phyloP scores from a whole-genome alignment of 2,329 filamentous ascomycete genomes.

The Talaromyces verruculosus region DNA sequence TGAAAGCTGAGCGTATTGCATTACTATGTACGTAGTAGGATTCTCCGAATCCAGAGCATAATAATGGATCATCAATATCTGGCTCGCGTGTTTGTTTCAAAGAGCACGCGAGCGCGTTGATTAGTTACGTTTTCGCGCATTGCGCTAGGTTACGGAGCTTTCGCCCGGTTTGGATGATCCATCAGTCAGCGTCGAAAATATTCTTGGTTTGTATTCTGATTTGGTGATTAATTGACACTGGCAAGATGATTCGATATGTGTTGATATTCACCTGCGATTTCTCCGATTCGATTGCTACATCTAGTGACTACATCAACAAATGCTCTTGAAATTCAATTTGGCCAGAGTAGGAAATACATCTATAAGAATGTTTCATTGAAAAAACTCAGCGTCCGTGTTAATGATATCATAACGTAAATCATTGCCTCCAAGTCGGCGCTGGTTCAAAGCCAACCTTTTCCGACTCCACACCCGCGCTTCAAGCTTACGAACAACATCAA shows the following conservation, averaged over 20 bases:
- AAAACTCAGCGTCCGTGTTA: not conserved
- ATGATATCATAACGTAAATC: constrained; percentile 8
- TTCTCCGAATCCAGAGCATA: not conserved
- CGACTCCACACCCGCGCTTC: constrained; percentile 1
- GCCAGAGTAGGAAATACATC: not conserved
- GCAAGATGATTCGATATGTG: not conserved
- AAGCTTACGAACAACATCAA: not conserved
- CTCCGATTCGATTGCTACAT: not conserved
- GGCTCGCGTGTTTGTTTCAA: constrained; percentile 6
- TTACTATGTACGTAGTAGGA: too few species aligned
- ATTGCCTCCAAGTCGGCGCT: not conserved
- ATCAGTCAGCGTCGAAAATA: not conserved
- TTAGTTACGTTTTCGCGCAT: not conserved
- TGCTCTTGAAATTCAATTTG: not conserved
- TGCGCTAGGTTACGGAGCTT: not conserved
- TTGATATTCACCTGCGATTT: not conserved
- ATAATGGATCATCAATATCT: not conserved
- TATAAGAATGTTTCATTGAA: not conserved
- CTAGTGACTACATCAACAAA: not conserved
- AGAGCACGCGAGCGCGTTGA: constrained; percentile 5
- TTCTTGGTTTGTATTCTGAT: not conserved
- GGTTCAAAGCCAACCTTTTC: not conserved
- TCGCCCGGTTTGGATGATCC: not conserved
- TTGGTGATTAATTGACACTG: not conserved
- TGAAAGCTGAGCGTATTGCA: not conserved